Evolutionary conservation across 164 flowering plant genomes (phyloP), one percentile per base, ranked within the genome.

Genomic region (Platanus orientalis): DNA sequence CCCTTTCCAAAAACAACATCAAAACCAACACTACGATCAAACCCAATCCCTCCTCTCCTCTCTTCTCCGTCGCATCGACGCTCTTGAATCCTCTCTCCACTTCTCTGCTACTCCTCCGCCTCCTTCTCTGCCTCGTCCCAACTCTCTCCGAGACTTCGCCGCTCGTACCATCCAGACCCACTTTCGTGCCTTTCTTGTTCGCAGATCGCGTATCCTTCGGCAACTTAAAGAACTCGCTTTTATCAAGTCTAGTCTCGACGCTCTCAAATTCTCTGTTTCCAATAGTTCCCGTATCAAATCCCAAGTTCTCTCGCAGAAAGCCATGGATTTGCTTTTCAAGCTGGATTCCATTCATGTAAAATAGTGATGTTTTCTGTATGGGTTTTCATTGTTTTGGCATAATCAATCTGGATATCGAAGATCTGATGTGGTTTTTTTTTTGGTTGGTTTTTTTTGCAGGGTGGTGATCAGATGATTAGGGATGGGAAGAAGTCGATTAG

Each of bases 281-380:
- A 70, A 55, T 6, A 66, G 65, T 9, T n/a, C 78, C 60, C 79
- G 58, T 39, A 9, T 81, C 62, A 74, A 80, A 34, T 56, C 48
- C 9, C 34, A 59, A 10, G 68, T 55, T 17, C 24, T 75, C 36
- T 55, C 60, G 4, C 71, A 59, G 57, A 72, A 81, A 69, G 81
- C 84, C 36, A 63, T 72, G 75, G 76, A 78, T 52, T 76, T 93
- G 81, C 85, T 87, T 27, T 72, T 70, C 66, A 64, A 75, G 62
- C 83, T 90, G 58, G 92, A 88, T 51, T 81, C 84, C 42, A 78
- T 93, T 70, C 86, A 83, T 97, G 97, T 93, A 76, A n/a, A n/a
- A n/a, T n/a, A n/a, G 1, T 10, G 28, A 4, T 23, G 16, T 1
- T 16, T 13, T 51, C 20, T 32, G n/a, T 44, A 5, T 10, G 39